A percentile compares a stretch with the other conserved stretches of the same genome.
phyloP scores from a whole-genome alignment of 768 basidiomycete species.

The Tulasnella sp. region DNA sequence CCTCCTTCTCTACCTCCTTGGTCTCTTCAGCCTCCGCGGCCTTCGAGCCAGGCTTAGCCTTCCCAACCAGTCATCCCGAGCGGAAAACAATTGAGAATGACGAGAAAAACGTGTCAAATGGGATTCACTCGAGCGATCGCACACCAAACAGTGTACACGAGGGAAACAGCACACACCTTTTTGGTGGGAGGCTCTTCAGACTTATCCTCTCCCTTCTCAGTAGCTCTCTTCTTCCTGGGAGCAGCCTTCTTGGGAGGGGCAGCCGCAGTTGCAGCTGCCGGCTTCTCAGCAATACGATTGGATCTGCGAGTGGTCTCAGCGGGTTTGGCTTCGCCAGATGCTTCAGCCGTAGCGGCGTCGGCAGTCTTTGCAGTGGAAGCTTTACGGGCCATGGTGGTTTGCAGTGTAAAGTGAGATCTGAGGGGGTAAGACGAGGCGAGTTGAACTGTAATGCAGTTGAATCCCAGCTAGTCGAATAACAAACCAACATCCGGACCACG shows the following conservation, averaged over 20 bases:
- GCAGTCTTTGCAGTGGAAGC: constrained; percentile 14
- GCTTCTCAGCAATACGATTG: constrained; percentile 36
- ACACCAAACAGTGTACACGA: not conserved
- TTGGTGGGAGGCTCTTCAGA: constrained; percentile 19
- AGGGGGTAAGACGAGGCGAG: not conserved
- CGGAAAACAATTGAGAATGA: not conserved
- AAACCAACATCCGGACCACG: no score
- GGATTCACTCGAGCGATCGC: constrained; percentile 4
- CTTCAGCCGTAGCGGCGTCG: constrained; percentile 27
- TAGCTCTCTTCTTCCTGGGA: constrained; percentile 31
- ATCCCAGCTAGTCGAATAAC: not conserved
- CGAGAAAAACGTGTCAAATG: no score
- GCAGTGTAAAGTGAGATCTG: not conserved
- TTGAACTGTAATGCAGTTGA: not conserved
- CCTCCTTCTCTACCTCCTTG: no score
- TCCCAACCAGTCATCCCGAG: not conserved
- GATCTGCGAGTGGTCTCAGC: constrained; percentile 36
- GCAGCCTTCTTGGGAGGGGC: constrained; percentile 26
- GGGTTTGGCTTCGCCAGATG: constrained; percentile 32
- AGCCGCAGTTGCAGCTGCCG: constrained; percentile 21
- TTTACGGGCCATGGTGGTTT: constrained; percentile 15
- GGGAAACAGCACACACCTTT: constrained; percentile 15
- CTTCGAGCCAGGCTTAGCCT: constrained; percentile 6
- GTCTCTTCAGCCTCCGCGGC: not conserved
- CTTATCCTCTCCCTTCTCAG: constrained; percentile 21